Evolutionary conservation across 352 stramenopile species (phyloP), one percentile per base, ranked within the genome.

Genomic region (Phytopythium chamaehyphon): DNA sequence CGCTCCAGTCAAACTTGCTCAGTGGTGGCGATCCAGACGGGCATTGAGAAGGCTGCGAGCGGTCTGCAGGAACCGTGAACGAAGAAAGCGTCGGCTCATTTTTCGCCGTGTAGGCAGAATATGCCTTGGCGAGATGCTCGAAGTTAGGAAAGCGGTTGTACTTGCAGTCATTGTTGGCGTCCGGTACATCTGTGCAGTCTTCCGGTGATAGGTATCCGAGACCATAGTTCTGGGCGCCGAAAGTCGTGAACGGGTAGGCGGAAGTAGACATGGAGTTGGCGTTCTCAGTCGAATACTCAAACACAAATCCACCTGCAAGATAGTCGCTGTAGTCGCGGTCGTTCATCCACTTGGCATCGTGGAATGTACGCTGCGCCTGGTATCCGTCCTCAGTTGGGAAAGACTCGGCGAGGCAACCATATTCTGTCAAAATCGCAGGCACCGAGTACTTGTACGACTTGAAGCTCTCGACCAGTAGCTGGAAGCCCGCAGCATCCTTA

Each of bases 201-300:
- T 77, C 65, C 1, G 81, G 83, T 16, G 57, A 55, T 14, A 90
- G 77, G 61, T 88, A 93, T 9, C 83, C 85, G 38, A 93, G 55
- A 1, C 83, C 83, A 53, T 93, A 93, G 53, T 93, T 90, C 53
- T 87, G 66, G 9, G 69, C 62, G 0, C 76, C 80, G 40, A 71
- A 86, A 28, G 57, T 68, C 26, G 49, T 80, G 64, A 91, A 93
- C 40, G 82, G 82, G 58, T 79, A 93, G 38, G 69, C 21, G 2
- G 62, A 75, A 15, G 60, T 73, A 35, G 64, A 54, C 61, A 73
- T 75, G 35, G 71, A 83, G 64, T 90, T 90, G 56, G 74, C 71
- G 43, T 80, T 79, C 57, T 93, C 83, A 16, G 79, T 91, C 37
- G 76, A 81, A 65, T 88, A 93, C 64, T 91, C 80, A 57, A 91